These are phyloP conservation scores for Calonectria honghensis DNA, from an alignment of 2,329 filamentous ascomycete genomes.

Conservation along the genomic window DNA sequence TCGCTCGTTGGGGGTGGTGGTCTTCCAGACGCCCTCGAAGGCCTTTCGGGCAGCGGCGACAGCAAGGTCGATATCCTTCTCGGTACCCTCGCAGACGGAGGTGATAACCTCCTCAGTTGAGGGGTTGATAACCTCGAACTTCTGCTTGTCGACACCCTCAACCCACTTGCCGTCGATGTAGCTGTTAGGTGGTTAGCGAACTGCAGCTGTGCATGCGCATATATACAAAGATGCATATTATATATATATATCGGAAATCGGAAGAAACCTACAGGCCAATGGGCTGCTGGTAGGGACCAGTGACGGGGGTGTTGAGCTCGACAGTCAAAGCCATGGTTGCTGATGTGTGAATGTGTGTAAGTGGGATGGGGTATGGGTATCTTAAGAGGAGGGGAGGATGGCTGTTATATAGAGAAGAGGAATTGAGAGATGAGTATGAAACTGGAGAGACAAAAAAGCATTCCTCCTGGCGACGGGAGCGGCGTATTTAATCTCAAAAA, in stretches of 20 bases:
- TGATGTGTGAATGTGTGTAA: conserved; percentile 40
- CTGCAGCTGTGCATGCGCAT: neutral
- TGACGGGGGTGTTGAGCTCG: conserved; percentile 81
- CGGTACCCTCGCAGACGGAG: conserved; percentile 88
- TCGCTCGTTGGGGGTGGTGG: conserved; percentile 81
- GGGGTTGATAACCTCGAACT: conserved; percentile 95
- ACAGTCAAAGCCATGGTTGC: conserved; percentile 65
- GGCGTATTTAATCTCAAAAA: conserved; percentile 55
- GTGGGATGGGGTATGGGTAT: conserved; percentile 49
- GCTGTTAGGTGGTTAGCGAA: conserved; percentile 64
- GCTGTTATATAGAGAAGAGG: conserved; percentile 44
- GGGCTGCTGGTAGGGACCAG: conserved; percentile 76
- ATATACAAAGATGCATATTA: neutral
- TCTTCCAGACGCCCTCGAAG: conserved; percentile 83
- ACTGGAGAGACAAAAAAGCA: conserved; percentile 47
- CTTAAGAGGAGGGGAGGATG: conserved; percentile 45
- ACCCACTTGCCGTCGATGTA: conserved; percentile 97
- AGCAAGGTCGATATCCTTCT: conserved; percentile 89
- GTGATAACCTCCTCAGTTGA: conserved; percentile 88
- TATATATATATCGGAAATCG: neutral
- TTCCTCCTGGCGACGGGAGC: conserved; percentile 45
- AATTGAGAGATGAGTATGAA: conserved; percentile 51
- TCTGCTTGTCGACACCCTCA: conserved; percentile 86
- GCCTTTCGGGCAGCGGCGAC: conserved; percentile 91
- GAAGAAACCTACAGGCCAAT: conserved; percentile 74